Evolutionary conservation across 768 basidiomycete genomes (phyloP), one percentile per base, ranked within the genome.

Genomic region (Cyclocybe cylindracea): DNA sequence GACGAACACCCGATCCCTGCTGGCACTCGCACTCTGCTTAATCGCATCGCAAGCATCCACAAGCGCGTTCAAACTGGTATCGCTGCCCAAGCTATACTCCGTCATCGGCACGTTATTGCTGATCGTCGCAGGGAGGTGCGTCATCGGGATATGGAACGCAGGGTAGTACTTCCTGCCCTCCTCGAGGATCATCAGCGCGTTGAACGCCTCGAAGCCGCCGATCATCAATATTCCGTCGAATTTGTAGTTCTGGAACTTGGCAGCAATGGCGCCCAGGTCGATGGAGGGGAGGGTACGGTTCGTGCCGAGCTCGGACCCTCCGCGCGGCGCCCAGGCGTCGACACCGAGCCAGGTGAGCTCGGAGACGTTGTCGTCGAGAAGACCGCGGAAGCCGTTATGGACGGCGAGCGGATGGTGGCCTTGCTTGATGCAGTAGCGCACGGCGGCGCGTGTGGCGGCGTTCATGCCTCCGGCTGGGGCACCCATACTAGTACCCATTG

Each of bases 381-480:
- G 80, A 34, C 97, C 97, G 43, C 86, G 86, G 80, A 98, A 98
- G 11, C 97, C 96, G 64, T 98, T 99, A 74, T 96, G 86, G 51
- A 99, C 83, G 0, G 87, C 93, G 37, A 98, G 77, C n/a, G 95
- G 88, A 19, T 79, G 89, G 67, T 99, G 97, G 5, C 97, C 96
- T 66, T 94, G 91, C 48, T 85, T 83, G 56, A 94, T 73, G 67
- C 94, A 98, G 73, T 94, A 98, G 9, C 97, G 87, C 16, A 91
- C 94, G 5, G 92, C 94, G 24, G 94, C 88, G 38, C 96, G 89
- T 1, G 94, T 97, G 0, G 96, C 97, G 2, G 97, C 95, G 66
- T 98, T 98, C 93, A 98, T 98, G 7, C 97, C 97, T 41, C 96
- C 96, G 2, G 97, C 97, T 4, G 97, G 96, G 1, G 97, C 97